A percentile compares a stretch with the other conserved stretches of the same genome.
Conservation (phyloP, 2,329 filamentous ascomycete species). For the Fusarium circinatum region DNA sequence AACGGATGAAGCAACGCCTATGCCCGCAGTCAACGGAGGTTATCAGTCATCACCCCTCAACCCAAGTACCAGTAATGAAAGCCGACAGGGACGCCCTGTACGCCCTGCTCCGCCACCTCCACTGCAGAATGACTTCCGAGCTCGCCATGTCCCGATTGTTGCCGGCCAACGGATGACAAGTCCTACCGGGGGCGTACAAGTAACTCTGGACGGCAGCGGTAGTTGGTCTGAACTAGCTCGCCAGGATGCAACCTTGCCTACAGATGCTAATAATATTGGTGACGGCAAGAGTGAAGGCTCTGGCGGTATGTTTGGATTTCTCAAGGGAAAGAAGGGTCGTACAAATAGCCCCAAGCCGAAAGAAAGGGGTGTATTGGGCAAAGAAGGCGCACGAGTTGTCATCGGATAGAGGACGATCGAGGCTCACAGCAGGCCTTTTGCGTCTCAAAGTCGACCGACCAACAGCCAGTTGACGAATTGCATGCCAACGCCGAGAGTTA, state of each 20-base stretch:
- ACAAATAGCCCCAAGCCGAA: conserved; percentile 94
- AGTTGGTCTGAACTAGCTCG: conserved; percentile 93
- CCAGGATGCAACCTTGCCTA: conserved; percentile 79
- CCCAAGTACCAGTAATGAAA: conserved; percentile 42
- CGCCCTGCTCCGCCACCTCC: conserved; percentile 55
- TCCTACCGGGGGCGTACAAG: conserved; percentile 86
- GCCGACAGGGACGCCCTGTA: conserved; percentile 38
- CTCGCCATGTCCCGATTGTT: conserved; percentile 60
- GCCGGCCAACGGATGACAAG: conserved; percentile 77
- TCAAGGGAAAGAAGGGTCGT: conserved; percentile 88
- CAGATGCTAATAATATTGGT: conserved; percentile 68
- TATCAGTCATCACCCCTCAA: conserved; percentile 43
- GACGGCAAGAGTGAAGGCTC: conserved; percentile 66
- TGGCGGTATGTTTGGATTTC: conserved; percentile 90
- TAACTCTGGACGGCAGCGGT: conserved; percentile 87
- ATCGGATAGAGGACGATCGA: conserved; percentile 64
- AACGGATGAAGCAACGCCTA: conserved; percentile 60
- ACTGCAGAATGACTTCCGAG: conserved; percentile 60
- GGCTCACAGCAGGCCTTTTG: conserved; percentile 30
- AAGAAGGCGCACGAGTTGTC: conserved; percentile 89
- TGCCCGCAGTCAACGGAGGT: conserved; percentile 47
- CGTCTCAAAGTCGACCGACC: conserved; percentile 22
- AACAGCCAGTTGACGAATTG: conserved; percentile 19
- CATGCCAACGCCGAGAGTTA: conserved; percentile 11
- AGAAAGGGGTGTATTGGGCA: conserved; percentile 91